A percentile compares a stretch with the other conserved stretches of the same genome.
phyloP scores from a whole-genome alignment of 2,329 filamentous ascomycete species.

The Tolypocladium guangdongense region DNA sequence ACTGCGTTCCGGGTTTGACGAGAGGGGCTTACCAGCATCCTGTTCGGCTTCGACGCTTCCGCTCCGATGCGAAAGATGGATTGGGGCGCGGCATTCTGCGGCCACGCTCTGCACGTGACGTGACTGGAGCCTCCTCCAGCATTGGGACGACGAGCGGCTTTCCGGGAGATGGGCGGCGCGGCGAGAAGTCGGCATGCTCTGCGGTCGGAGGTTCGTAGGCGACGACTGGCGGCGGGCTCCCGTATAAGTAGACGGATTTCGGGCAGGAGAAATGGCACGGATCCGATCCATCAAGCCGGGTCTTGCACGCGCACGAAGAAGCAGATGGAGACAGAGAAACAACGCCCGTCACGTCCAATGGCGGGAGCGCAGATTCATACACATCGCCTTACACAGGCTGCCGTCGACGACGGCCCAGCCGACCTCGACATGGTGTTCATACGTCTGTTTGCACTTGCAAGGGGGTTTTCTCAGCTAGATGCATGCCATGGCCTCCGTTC shows the following conservation, averaged over 20 bases:
- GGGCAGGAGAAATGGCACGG: background rate
- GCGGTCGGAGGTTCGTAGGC: background rate
- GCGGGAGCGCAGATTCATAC: background rate
- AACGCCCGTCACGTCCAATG: background rate
- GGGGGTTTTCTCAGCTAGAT: background rate
- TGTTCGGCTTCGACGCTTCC: conserved; percentile 33
- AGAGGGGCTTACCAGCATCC: conserved; percentile 29
- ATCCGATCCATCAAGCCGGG: background rate
- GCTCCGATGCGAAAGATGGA: conserved; percentile 30
- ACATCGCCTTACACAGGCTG: background rate
- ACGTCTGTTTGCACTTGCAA: background rate
- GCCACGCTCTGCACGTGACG: background rate
- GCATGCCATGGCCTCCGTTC: background rate
- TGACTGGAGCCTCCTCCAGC: background rate
- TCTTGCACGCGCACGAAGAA: background rate
- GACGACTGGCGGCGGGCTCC: background rate
- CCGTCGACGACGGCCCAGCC: background rate
- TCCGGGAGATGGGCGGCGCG: background rate
- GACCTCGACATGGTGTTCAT: background rate
- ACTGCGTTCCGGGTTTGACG: background rate
- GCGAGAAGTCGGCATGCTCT: background rate
- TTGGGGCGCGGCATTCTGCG: conserved; percentile 30
- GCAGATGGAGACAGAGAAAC: background rate
- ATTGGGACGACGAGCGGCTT: background rate
- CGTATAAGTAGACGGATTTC: background rate